Conservation (phyloP, 2,329 filamentous ascomycete species). For the Xylaria sp. region DNA sequence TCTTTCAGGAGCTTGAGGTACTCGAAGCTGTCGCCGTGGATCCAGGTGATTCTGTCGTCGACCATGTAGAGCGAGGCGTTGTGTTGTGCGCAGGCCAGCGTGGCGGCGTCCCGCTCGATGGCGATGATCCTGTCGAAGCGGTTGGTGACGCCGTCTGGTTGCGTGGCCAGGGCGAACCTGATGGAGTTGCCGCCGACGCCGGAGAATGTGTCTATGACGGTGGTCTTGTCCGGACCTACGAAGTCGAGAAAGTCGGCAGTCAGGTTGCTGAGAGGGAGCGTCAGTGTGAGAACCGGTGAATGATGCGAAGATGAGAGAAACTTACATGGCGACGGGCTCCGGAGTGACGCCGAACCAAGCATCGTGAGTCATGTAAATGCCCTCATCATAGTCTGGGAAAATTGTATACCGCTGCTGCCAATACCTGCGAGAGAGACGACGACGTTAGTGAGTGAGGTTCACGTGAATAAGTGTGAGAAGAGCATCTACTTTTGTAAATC, state of each 20-base stretch:
- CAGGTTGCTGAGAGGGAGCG: conserved; percentile 53
- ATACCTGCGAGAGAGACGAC: conserved; percentile 56
- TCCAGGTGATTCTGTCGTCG: conserved; percentile 69
- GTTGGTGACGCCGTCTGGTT: conserved; percentile 42
- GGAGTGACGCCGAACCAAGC: conserved; percentile 97
- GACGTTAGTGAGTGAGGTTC: conserved; percentile 2
- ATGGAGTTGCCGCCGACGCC: conserved; percentile 93
- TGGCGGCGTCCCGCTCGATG: conserved; percentile 76
- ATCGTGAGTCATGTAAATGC: conserved; percentile 84
- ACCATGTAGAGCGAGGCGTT: conserved; percentile 87
- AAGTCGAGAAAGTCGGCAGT: conserved; percentile 62
- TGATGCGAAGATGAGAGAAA: background rate
- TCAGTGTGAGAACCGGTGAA: conserved; percentile 17
- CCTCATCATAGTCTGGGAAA: conserved; percentile 81
- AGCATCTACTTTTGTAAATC: conserved; percentile 74
- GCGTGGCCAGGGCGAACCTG: conserved; percentile 65
- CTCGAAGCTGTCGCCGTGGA: conserved; percentile 81
- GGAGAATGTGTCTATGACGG: conserved; percentile 82
- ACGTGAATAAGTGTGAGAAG: background rate
- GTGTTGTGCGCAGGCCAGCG: conserved; percentile 83
- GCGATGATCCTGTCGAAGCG: conserved; percentile 81
- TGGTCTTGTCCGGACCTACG: conserved; percentile 37
- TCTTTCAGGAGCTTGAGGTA: conserved; percentile 49
- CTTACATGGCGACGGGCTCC: conserved; percentile 79
- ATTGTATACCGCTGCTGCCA: conserved; percentile 85